Conservation (phyloP, 305 asterid species). For the Solanum chacoense region DNA sequence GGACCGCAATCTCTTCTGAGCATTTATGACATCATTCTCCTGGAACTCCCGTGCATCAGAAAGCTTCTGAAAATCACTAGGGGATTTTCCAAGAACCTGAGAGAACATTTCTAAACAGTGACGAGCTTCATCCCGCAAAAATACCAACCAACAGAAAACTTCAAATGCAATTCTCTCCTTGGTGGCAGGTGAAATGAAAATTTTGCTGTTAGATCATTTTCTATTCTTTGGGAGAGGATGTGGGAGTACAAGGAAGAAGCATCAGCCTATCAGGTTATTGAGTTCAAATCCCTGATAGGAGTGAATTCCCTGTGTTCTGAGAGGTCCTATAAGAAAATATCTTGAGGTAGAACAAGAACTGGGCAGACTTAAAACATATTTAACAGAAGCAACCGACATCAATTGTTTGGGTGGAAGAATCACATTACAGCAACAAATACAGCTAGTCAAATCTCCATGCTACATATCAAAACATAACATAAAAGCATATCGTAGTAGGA, state of each 20-base stretch:
- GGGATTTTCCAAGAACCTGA: conserved; percentile 40
- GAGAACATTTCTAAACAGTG: background rate
- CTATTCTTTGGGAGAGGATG: background rate
- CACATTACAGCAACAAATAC: background rate
- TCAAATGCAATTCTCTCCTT: background rate
- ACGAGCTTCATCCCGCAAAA: background rate
- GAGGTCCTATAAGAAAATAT: background rate
- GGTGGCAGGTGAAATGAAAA: background rate
- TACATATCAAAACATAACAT: background rate
- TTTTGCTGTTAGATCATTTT: background rate
- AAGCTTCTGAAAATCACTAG: conserved; percentile 31
- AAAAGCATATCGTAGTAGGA: background rate
- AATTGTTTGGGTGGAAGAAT: background rate
- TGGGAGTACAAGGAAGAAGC: background rate
- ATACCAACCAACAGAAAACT: background rate
- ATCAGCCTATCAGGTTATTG: background rate
- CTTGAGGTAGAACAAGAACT: background rate
- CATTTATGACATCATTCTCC: conserved; percentile 62
- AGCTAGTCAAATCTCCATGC: background rate
- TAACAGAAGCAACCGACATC: background rate
- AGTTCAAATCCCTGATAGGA: background rate
- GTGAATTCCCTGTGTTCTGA: background rate
- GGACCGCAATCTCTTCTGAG: conserved; percentile 56
- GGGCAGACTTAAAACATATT: background rate
- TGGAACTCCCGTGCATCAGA: conserved; percentile 77